Conservation (phyloP, 352 stramenopile genomes). For the Pythium volutum region DNA sequence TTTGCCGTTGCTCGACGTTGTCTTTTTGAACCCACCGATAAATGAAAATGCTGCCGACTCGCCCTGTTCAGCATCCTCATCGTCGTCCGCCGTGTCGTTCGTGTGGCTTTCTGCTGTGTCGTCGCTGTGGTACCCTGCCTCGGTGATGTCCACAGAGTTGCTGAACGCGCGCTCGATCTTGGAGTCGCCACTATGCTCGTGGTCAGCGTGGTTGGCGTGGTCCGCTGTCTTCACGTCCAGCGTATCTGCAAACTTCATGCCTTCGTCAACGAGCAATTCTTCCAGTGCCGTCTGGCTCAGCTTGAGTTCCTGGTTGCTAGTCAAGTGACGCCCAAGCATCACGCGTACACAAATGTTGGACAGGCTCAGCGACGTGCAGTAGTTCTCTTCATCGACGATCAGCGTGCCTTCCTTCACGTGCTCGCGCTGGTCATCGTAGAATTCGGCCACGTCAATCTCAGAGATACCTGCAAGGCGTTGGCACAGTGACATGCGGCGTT, state of each 20-base stretch:
- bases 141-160: constrained; percentile 5
- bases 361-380: constrained; percentile 67
- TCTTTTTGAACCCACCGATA: constrained; percentile 54
- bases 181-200: not conserved
- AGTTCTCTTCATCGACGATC: constrained; percentile 81
- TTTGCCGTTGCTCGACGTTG: constrained; percentile 32
- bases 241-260: constrained; percentile 57
- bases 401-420: constrained; percentile 88
- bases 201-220: not conserved
- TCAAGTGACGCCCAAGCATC: constrained; percentile 66
- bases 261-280: constrained; percentile 69
- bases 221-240: constrained; percentile 37
- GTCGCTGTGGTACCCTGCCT: constrained; percentile 6
- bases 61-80: constrained; percentile 13
- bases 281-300: constrained; percentile 84
- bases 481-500: constrained; percentile 69
- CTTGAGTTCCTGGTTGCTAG: constrained; percentile 82
- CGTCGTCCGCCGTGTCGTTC: constrained; percentile 3
- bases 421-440: constrained; percentile 79
- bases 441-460: constrained; percentile 86
- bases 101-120: constrained; percentile 1
- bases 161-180: constrained; percentile 5
- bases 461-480: constrained; percentile 76
- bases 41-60: constrained; percentile 62
- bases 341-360: constrained; percentile 84